Conservation (phyloP, 2,329 filamentous ascomycete species). For the Diaporthe sp. region DNA sequence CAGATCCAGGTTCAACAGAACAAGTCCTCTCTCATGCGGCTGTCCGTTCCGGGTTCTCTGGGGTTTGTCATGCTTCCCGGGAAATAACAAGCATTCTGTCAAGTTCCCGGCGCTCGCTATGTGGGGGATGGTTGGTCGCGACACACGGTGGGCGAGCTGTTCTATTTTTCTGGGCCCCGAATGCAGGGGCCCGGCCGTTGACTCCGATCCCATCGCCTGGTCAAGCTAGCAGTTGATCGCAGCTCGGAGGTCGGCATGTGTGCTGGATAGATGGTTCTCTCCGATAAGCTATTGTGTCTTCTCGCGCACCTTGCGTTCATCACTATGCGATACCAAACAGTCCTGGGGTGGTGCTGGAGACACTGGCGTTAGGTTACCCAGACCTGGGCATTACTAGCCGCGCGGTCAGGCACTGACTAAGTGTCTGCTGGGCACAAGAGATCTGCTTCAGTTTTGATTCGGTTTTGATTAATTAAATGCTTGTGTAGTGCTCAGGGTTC, state of each 20-base stretch:
- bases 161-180: neutral
- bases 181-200: neutral
- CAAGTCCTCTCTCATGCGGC: too few relatives aligned
- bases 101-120: neutral
- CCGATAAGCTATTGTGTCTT: neutral
- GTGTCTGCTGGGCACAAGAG: neutral
- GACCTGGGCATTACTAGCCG: neutral
- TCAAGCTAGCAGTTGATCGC: neutral
- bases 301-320: neutral
- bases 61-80: neutral
- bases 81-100: constrained; percentile 11
- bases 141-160: too few relatives aligned
- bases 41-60: neutral
- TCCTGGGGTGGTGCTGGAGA: neutral
- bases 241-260: constrained; percentile 2
- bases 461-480: neutral
- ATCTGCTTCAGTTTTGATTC: neutral
- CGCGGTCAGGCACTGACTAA: constrained; percentile 4
- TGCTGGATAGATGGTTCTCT: neutral
- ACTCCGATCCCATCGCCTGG: neutral
- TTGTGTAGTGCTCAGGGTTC: neutral
- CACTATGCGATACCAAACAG: neutral
- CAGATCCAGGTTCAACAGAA: neutral
- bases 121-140: neutral
- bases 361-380: neutral